These are phyloP conservation scores for Aspergillus taichungensis DNA, from an alignment of 495 filamentous ascomycete genomes.

Conservation along the genomic window DNA sequence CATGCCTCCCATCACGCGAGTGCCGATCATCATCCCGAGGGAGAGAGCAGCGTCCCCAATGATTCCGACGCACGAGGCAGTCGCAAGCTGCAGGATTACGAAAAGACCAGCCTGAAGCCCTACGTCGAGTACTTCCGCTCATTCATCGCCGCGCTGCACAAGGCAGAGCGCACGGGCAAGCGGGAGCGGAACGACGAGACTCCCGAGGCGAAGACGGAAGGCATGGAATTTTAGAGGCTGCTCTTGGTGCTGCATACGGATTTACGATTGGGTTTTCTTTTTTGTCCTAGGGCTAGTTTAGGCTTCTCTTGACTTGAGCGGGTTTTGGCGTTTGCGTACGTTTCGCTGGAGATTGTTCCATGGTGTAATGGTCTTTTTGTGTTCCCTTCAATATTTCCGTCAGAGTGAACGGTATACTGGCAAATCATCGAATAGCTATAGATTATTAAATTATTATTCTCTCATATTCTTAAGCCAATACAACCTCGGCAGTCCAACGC, in stretches of 20 bases:
- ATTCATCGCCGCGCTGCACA: conserved; percentile 70
- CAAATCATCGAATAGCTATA: background rate
- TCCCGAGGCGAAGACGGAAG: conserved; percentile 40
- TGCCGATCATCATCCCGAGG: conserved; percentile 25
- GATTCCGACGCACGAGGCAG: conserved; percentile 26
- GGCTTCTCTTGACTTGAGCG: conserved; percentile 3
- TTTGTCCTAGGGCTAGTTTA: too few species aligned
- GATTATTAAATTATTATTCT: background rate
- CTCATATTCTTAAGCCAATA: background rate
- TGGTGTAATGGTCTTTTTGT: too few species aligned
- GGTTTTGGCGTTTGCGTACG: background rate
- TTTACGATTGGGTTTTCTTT: too few species aligned
- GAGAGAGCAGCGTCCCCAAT: conserved; percentile 30
- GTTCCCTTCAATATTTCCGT: too few species aligned
- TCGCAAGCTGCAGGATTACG: conserved; percentile 70
- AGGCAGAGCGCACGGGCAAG: conserved; percentile 68
- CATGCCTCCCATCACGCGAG: conserved; percentile 22
- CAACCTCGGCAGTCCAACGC: too few species aligned
- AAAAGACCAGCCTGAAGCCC: conserved; percentile 91
- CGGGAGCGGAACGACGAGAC: conserved; percentile 58
- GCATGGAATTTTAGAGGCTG: conserved; percentile 41
- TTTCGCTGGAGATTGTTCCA: too few species aligned
- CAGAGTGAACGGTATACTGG: too few species aligned
- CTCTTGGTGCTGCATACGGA: background rate
- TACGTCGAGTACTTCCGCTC: conserved; percentile 83